Evolutionary conservation across 805 yeast genomes (phyloP), one percentile per base, ranked within the genome.

Genomic region (Kodamaea fukazawae): DNA sequence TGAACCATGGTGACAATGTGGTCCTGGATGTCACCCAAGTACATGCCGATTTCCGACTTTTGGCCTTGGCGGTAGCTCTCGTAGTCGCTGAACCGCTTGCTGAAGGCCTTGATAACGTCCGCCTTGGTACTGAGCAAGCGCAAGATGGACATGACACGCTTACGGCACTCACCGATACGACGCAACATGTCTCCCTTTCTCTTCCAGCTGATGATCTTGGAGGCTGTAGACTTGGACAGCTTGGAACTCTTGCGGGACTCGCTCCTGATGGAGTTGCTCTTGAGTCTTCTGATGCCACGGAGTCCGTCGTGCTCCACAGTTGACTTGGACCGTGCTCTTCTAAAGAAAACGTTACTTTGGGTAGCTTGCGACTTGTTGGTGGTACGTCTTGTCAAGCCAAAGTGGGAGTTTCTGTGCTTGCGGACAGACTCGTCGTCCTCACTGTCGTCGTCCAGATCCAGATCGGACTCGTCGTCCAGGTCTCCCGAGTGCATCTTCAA

Each of bases 1-100:
- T 93, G 96, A 1, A 90, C 95, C 99, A 93, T 93, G 1, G 99
- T 93, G 16, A 93, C 87, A 26, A 93, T 82, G 65, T 93, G 99
- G 65, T 93, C 99, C 63, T 93, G 99, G 51, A 93, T 93, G 68
- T 93, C 99, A 12, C 97, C 96, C 43, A 93, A 65, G 60, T 91
- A 93, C 83, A 93, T 81, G 3, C 93, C 95, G 53, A 93, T 91
- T 55, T 91, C 98, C 40, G 48, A 55, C 34, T 56, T 53, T 32
- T 27, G 38, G 4, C 34, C 9, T 10, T 25, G 32, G 11, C 36
- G 27, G 25, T 31, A 30, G 22, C 16, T 16, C 18, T 46, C 50
- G 30, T 43, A 32, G 50, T 89, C 96, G 48, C 81, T 83, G 57
- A 93, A 88, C 44, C 97, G 70, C 58, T 93, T 93, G 34, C 96